Evolutionary conservation across 352 stramenopile species (phyloP), one percentile per base, ranked within the genome.

Genomic region (Plasmopara muralis): DNA sequence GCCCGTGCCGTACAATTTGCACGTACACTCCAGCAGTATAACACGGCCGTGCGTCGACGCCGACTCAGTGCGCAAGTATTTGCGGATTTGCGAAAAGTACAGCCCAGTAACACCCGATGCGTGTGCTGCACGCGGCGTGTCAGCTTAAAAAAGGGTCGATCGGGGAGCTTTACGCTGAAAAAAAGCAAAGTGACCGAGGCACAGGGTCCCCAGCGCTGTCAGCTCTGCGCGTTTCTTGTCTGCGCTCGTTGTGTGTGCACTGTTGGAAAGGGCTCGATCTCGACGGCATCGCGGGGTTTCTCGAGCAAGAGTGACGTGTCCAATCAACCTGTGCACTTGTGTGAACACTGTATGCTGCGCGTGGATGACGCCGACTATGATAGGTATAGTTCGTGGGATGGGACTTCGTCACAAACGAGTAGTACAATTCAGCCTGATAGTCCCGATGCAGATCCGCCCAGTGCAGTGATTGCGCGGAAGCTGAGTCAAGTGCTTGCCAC

Each of bases 201-300:
- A 33, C 40, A 42, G 2, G 66, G 66, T 8, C 62, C 65, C 16
- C 76, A 80, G 45, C 64, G 64, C n/a, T 89, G 78, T 48, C 62
- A 79, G 31, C 51, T 89, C 16, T 87, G 78, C 37, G 74, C 73
- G 8, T 80, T 82, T 52, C 56, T 66, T 42, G 74, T 87, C 30
- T 89, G 78, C 50, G 52, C 68, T 43, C 60, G 58, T 39, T 89
- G 78, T 52, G 69, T 67, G 20, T 65, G 50, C 51, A 68, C 60
- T n/a, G 50, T 66, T 43, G 58, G 47, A 39, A 67, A 55, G 20
- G 33, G 15, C 16, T 60, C 46, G 6, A 13, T 65, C 15, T 64
- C 57, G 16, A 25, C 15, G 3, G 48, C 61, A 16, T 15, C 16
- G 31, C 50, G 42, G 0, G 53, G 56, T 10, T 6, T 25, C 20